phyloP scores from a whole-genome alignment of 1,284 basidiomycete species.

The Puccinia novopanici region DNA sequence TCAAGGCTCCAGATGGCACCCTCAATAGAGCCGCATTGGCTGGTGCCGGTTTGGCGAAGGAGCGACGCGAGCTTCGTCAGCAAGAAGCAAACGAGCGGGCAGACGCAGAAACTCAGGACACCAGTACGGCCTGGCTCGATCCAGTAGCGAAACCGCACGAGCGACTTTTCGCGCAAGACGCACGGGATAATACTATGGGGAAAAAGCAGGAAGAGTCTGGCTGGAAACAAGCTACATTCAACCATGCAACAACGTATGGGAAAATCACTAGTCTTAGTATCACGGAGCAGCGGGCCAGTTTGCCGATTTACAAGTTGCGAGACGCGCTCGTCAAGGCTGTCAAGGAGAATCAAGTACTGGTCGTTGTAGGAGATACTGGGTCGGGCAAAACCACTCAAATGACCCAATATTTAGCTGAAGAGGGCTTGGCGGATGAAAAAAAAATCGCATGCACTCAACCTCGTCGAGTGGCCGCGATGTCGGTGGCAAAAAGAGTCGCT shows the following conservation, averaged over 20 bases:
- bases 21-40: slow-evolving; percentile 92
- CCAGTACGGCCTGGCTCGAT: slow-evolving; percentile 93
- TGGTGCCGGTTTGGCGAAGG: slow-evolving; percentile 89
- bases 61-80: slow-evolving; percentile 87
- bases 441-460: slow-evolving; percentile 97
- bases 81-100: slow-evolving; percentile 92
- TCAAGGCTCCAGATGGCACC: slow-evolving; percentile 68
- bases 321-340: slow-evolving; percentile 89
- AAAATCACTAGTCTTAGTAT: slow-evolving; percentile 87
- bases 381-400: slow-evolving; percentile 66
- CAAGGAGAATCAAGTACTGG: slow-evolving; percentile 87
- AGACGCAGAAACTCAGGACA: slow-evolving; percentile 88
- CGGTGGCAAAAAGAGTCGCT: slow-evolving; percentile 96
- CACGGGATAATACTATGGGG: slow-evolving; percentile 77
- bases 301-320: slow-evolving; percentile 96
- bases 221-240: slow-evolving; percentile 91
- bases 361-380: slow-evolving; percentile 91
- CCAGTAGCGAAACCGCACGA: slow-evolving; percentile 90
- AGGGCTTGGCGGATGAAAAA: slow-evolving; percentile 80
- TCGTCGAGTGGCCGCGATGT: slow-evolving; percentile 96
- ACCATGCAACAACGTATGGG: slow-evolving; percentile 95
- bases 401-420: slow-evolving; percentile 88
- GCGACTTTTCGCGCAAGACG: slow-evolving; percentile 87
- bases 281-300: slow-evolving; percentile 83
- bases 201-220: slow-evolving; percentile 69